Conservation (phyloP, 768 basidiomycete species). For the Thelephora aurantiotincta region DNA sequence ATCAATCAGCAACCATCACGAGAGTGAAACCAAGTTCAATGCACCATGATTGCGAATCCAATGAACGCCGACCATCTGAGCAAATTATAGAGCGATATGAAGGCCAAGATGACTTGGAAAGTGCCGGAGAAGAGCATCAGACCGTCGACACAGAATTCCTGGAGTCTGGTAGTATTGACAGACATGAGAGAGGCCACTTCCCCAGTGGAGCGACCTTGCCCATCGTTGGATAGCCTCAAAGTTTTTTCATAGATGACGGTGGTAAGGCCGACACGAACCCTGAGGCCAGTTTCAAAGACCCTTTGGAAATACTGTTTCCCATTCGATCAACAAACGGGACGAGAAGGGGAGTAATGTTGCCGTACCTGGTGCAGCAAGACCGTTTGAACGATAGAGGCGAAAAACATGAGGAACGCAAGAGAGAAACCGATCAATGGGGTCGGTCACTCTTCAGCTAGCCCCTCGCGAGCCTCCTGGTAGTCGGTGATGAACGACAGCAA, state of each 20-base stretch:
- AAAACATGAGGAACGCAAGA: constrained; percentile 71
- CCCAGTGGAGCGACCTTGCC: too few relatives aligned
- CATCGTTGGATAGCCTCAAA: constrained; percentile 75
- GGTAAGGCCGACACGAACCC: constrained; percentile 86
- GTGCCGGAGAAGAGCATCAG: constrained; percentile 79
- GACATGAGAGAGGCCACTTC: constrained; percentile 94
- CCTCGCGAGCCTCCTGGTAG: constrained; percentile 39
- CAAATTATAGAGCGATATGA: constrained; percentile 75
- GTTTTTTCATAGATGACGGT: constrained; percentile 74
- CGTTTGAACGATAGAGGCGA: constrained; percentile 66
- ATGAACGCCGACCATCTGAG: constrained; percentile 88
- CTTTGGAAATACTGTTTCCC: constrained; percentile 87
- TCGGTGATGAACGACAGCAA: constrained; percentile 70
- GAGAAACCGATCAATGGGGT: constrained; percentile 54
- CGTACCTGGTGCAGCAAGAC: constrained; percentile 67
- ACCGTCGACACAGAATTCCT: constrained; percentile 73
- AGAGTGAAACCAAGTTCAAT: not conserved
- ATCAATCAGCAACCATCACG: constrained; percentile 12
- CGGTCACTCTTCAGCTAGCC: constrained; percentile 12
- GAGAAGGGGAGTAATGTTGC: constrained; percentile 3
- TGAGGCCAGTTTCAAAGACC: constrained; percentile 79
- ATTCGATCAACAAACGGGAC: too few relatives aligned
- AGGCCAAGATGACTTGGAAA: constrained; percentile 77
- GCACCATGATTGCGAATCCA: constrained; percentile 72
- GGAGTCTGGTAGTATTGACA: constrained; percentile 67